Conservation (phyloP, 768 basidiomycete species). For the Pleurotus platypus region DNA sequence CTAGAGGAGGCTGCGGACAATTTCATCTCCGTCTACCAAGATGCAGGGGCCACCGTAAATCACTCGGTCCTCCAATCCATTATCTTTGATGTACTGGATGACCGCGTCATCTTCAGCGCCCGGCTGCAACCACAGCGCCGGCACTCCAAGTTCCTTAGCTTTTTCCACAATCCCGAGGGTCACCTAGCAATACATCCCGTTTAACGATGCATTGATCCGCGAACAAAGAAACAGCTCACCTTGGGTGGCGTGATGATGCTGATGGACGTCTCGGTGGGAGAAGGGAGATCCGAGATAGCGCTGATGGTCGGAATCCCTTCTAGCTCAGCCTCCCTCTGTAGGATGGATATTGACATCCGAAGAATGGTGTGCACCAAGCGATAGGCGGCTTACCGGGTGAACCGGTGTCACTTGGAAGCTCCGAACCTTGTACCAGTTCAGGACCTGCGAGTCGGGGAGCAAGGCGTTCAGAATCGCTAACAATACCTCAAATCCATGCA, state of each 20-base stretch:
- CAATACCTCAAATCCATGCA: slow-evolving; percentile 1
- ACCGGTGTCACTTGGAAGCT: slow-evolving; percentile 63
- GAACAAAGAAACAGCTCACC: slow-evolving; percentile 30
- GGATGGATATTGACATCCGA: slow-evolving; percentile 3
- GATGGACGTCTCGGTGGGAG: slow-evolving; percentile 65
- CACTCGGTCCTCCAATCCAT: slow-evolving; percentile 61
- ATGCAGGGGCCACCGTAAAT: slow-evolving; percentile 83
- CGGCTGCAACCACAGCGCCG: slow-evolving; percentile 86
- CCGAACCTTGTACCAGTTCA: slow-evolving; percentile 72
- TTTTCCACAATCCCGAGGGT: slow-evolving; percentile 66
- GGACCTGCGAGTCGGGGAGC: slow-evolving; percentile 39
- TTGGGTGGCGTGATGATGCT: slow-evolving; percentile 78
- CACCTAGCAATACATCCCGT: slow-evolving; percentile 37
- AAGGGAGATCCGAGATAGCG: slow-evolving; percentile 52
- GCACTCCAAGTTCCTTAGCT: slow-evolving; percentile 67
- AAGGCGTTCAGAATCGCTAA: not conserved
- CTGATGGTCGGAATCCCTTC: slow-evolving; percentile 60
- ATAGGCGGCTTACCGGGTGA: slow-evolving; percentile 53
- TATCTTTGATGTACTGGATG: slow-evolving; percentile 59
- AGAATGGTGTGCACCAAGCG: not conserved
- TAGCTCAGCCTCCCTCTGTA: slow-evolving; percentile 65
- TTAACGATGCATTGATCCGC: not conserved
- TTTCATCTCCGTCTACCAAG: slow-evolving; percentile 68
- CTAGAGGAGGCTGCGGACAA: slow-evolving; percentile 35
- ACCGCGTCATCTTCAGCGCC: slow-evolving; percentile 75